Percentiles rank a stretch among this genome's conserved stretches.
Conservation (phyloP, 768 basidiomycete species). For the Termitomyces sp. region DNA sequence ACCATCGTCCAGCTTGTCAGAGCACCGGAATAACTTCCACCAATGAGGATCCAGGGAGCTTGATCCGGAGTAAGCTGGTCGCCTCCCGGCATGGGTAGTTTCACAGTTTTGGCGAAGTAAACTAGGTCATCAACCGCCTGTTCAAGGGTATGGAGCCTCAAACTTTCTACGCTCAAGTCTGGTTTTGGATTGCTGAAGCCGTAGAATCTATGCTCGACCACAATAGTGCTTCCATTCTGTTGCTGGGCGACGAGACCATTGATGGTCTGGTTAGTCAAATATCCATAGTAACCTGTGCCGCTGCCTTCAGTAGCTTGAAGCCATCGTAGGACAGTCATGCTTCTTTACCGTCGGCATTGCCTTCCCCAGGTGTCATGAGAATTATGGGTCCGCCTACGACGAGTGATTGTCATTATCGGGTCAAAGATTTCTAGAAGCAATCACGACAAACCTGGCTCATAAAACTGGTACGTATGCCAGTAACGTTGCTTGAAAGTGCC, state of each 20-base stretch:
- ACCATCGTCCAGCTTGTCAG: constrained; percentile 64
- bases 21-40: constrained; percentile 46
- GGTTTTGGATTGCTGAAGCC: constrained; percentile 68
- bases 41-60: constrained; percentile 44
- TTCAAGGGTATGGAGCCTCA: constrained; percentile 59
- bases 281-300: constrained; percentile 36
- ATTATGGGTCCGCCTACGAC: constrained; percentile 51
- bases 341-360: constrained; percentile 42
- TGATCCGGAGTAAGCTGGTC: constrained; percentile 51
- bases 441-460: constrained; percentile 37
- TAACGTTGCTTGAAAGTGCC: constrained; percentile 78
- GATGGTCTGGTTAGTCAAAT: constrained; percentile 59
- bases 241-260: constrained; percentile 61
- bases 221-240: constrained; percentile 54
- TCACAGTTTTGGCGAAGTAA: constrained; percentile 61
- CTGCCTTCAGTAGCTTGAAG: not conserved
- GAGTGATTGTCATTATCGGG: not conserved
- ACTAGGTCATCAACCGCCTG: constrained; percentile 71
- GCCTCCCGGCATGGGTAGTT: constrained; percentile 63
- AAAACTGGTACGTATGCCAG: constrained; percentile 67
- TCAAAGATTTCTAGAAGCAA: not conserved
- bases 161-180: constrained; percentile 52
- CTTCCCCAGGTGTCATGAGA: constrained; percentile 62
- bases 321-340: not conserved
- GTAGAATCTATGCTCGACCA: constrained; percentile 72